Percentiles rank a stretch among this genome's conserved stretches.
These are phyloP conservation scores for Phytophthora nicotianae DNA, from an alignment of 352 stramenopile genomes.

Conservation along the genomic window DNA sequence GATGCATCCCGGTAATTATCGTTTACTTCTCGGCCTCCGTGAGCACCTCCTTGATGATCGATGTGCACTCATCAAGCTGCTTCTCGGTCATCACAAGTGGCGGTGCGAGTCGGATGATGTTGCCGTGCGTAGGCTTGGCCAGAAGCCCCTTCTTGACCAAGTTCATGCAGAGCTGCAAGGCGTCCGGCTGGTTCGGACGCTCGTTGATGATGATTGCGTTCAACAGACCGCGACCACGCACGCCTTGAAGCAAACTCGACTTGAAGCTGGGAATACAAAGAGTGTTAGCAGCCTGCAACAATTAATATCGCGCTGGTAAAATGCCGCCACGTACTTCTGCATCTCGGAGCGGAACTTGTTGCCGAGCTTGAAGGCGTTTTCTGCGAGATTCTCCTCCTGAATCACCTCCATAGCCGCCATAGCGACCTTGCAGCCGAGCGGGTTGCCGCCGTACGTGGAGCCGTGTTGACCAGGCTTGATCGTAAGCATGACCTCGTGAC, in stretches of 20 bases:
- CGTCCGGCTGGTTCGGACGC: slow-evolving; percentile 84
- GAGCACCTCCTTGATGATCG: slow-evolving; percentile 81
- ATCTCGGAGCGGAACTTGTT: slow-evolving; percentile 94
- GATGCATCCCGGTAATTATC: neutral
- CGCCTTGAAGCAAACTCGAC: slow-evolving; percentile 67
- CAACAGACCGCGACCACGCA: slow-evolving; percentile 96
- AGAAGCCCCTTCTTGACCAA: slow-evolving; percentile 96
- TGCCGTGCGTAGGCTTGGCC: slow-evolving; percentile 99
- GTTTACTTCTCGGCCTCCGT: slow-evolving; percentile 65
- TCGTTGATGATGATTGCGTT: slow-evolving; percentile 98
- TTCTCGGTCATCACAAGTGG: slow-evolving; percentile 95
- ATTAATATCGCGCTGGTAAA: neutral
- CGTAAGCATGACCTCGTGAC: slow-evolving; percentile 97
- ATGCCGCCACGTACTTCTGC: slow-evolving; percentile 45
- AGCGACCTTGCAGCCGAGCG: slow-evolving; percentile 96
- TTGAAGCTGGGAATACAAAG: slow-evolving; percentile 45
- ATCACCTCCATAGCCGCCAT: slow-evolving; percentile 94
- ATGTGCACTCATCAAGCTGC: slow-evolving; percentile 93
- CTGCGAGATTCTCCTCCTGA: slow-evolving; percentile 95
- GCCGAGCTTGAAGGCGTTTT: slow-evolving; percentile 94
- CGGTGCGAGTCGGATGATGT: slow-evolving; percentile 98
- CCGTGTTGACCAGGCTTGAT: slow-evolving; percentile 98
- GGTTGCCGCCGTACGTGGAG: slow-evolving; percentile 97
- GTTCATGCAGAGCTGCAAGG: slow-evolving; percentile 96
- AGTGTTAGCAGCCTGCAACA: slow-evolving; percentile 13